Conservation (phyloP, 768 basidiomycete species). For the Xerocomus spinulosus region DNA sequence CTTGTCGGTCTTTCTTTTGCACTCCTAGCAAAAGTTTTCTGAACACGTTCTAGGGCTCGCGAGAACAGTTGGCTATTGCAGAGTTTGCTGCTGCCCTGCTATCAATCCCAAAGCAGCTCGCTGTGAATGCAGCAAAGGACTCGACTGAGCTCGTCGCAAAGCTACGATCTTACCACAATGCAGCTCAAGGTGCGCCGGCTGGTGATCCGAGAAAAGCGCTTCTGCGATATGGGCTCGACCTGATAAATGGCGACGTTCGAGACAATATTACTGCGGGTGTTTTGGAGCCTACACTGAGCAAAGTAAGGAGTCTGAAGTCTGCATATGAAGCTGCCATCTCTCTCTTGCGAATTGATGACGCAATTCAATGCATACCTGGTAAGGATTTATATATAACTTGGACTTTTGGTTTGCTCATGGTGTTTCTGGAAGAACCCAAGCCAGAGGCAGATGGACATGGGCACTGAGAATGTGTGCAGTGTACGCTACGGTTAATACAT, state of each 20-base stretch:
- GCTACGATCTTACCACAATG: constrained; percentile 93
- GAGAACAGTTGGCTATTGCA: constrained; percentile 98
- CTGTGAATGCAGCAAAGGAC: constrained; percentile 98
- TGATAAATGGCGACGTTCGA: constrained; percentile 89
- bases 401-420: constrained; percentile 14
- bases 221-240: constrained; percentile 90
- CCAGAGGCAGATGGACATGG: constrained; percentile 70
- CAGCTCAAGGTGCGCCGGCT: constrained; percentile 86
- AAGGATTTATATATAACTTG: constrained; percentile 30
- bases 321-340: constrained; percentile 97
- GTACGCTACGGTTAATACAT: too few species aligned
- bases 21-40: neutral
- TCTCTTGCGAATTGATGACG: constrained; percentile 91
- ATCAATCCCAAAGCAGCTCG: constrained; percentile 93
- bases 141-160: constrained; percentile 97
- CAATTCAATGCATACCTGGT: constrained; percentile 89
- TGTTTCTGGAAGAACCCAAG: constrained; percentile 53
- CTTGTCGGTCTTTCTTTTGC: constrained; percentile 52
- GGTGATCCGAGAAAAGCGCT: constrained; percentile 90
- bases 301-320: constrained; percentile 94
- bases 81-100: constrained; percentile 93
- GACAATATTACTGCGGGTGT: constrained; percentile 94
- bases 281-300: constrained; percentile 94
- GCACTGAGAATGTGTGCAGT: constrained; percentile 49
- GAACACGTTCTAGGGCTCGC: constrained; percentile 66